Evolutionary conservation across 2,329 filamentous ascomycete genomes (phyloP), one percentile per base, ranked within the genome.

Genomic region (Neonectria hederae): DNA sequence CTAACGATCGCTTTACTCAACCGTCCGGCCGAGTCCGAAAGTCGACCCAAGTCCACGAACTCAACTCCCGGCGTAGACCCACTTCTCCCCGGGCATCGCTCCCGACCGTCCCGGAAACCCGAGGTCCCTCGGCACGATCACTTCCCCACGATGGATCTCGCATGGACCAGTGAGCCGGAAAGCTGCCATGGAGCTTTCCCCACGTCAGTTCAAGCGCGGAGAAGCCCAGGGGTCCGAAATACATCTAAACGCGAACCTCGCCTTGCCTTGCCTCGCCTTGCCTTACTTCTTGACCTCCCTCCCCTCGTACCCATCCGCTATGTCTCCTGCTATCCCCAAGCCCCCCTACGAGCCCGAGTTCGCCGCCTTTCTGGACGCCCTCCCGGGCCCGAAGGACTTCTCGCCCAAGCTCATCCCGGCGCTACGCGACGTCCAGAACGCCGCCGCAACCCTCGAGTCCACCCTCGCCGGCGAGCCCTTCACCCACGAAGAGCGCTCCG

Each of bases 261-360:
- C 46, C 14, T 51, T 13, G 35, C 51, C 22, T 19, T 3, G 49
- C n/a, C 10, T 22, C n/a, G n/a, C n/a, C n/a, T n/a, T n/a, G n/a
- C n/a, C n/a, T n/a, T n/a, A n/a, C n/a, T 17, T 35, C 19, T 9
- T 24, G 2, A 26, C 21, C 4, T 54, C 21, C 19, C 4, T 54
- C 21, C 19, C 11, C 21, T 35, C 21, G 17, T 28, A 6, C 19
- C 14, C 28, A 42, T 24, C 51, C 62, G 52, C 24, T 56, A 68
- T 68, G 65, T n/a, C 63, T n/a, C 30, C 46, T 30, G 42, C 52
- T 19, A 65, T 65, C 38, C 55, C 58, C 22, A 70, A 67, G 22
- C 68, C 66, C 6, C 65, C 71, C 4, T 72, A 67, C 51, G 71
- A 70, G 60, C 59, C 69, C n/a, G 66, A 68, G 61, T 64, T 72